These are phyloP conservation scores for Polysphondylium violaceum DNA, from an alignment of 78 protist genomes.

Conservation along the genomic window DNA sequence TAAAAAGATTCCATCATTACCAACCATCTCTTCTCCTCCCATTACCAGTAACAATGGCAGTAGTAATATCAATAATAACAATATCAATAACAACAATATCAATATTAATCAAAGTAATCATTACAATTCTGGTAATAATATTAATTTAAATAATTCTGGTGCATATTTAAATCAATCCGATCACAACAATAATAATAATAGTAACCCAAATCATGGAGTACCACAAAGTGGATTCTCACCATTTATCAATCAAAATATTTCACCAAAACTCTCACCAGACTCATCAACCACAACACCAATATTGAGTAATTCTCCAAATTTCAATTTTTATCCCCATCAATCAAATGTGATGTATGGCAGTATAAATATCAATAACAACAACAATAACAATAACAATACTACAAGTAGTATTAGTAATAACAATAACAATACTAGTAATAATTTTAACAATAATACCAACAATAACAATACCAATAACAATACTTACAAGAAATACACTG, in stretches of 20 bases:
- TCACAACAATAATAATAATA: background rate
- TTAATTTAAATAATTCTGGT: background rate
- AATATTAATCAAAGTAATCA: no score
- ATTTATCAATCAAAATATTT: background rate
- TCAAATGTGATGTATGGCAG: background rate
- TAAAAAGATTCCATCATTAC: conserved; percentile 23
- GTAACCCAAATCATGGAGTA: background rate
- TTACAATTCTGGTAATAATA: no score
- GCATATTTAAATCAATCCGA: background rate
- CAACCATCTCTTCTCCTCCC: background rate
- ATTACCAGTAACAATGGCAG: background rate
- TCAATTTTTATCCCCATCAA: conserved; percentile 6
- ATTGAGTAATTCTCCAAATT: conserved; percentile 48
- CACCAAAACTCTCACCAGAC: conserved; percentile 63
- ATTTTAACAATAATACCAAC: background rate
- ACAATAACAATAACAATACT: background rate
- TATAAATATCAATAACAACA: background rate
- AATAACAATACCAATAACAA: background rate
- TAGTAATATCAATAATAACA: no score
- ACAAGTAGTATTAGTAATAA: background rate
- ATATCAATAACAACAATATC: no score
- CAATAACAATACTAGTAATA: background rate
- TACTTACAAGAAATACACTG: background rate
- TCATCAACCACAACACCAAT: conserved; percentile 40
- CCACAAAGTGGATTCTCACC: conserved; percentile 22